Evolutionary conservation across 306 rosid genomes (phyloP).

Genomic region (Astragalus membranaceus): DNA sequence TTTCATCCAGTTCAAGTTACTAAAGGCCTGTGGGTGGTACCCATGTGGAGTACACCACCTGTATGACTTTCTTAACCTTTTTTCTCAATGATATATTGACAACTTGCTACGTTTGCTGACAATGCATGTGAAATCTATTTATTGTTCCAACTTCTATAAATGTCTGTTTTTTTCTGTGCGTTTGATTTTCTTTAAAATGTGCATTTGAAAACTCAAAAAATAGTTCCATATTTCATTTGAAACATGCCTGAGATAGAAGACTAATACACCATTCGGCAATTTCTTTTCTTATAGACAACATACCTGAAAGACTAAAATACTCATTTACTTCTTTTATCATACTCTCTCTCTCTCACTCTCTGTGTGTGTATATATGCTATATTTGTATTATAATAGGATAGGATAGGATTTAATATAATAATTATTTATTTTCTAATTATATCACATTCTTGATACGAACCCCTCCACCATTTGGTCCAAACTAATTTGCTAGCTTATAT

Average conservation of each 20-base stretch:
- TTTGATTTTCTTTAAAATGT: neutral
- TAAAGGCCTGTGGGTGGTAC: slow-evolving; percentile 82
- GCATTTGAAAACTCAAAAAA: too few species aligned
- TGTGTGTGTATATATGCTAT: too few species aligned
- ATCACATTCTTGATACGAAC: too few species aligned
- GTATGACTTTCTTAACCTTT: slow-evolving; percentile 40
- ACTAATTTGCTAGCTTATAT: too few species aligned
- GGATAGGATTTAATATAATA: too few species aligned
- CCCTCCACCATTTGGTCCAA: too few species aligned
- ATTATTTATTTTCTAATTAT: too few species aligned
- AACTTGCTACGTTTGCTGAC: slow-evolving; percentile 5
- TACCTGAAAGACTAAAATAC: neutral
- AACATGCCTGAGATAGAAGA: too few species aligned
- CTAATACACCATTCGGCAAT: neutral
- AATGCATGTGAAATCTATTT: neutral
- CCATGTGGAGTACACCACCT: slow-evolving; percentile 70
- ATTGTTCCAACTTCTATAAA: neutral
- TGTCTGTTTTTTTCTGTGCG: neutral
- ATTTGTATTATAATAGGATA: too few species aligned
- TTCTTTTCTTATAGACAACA: neutral
- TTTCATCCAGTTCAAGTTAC: slow-evolving; percentile 59
- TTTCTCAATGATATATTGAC: neutral
- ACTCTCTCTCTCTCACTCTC: neutral
- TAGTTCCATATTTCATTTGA: too few species aligned
- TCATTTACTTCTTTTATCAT: too few species aligned